These are phyloP conservation scores for Agaricus subrufescens DNA, from an alignment of 768 basidiomycete species.

Conservation along the genomic window DNA sequence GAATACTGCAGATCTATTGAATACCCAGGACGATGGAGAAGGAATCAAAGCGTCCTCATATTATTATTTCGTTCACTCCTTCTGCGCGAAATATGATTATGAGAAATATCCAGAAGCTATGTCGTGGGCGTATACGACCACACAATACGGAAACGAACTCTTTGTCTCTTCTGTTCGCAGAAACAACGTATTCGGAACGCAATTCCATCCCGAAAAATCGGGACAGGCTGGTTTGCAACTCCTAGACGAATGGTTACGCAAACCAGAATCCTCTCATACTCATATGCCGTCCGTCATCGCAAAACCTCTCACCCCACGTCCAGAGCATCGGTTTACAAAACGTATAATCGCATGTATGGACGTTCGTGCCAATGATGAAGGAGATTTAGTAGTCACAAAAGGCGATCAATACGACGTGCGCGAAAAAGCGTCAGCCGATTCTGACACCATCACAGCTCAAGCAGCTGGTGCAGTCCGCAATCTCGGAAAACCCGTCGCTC, in stretches of 20 bases:
- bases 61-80: constrained; percentile 99
- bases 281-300: constrained; percentile 26
- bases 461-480: constrained; percentile 84
- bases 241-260: constrained; percentile 74
- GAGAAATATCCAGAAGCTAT: constrained; percentile 49
- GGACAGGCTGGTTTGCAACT: constrained; percentile 82
- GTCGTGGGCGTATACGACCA: constrained; percentile 79
- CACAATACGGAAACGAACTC: constrained; percentile 91
- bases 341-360: constrained; percentile 97
- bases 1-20: constrained; percentile 71
- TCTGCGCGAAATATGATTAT: constrained; percentile 72
- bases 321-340: constrained; percentile 74
- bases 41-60: constrained; percentile 50
- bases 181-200: constrained; percentile 85
- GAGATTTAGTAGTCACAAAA: constrained; percentile 98
- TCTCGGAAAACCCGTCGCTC: constrained; percentile 93
- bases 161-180: constrained; percentile 84
- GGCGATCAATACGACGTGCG: constrained; percentile 99
- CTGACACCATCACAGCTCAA: constrained; percentile 25
- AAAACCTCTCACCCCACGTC: constrained; percentile 33
- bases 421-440: constrained; percentile 46
- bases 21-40: constrained; percentile 38
- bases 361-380: constrained; percentile 91
- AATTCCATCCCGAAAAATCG: constrained; percentile 99
- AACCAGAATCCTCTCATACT: constrained; percentile 38